phyloP scores from a whole-genome alignment of 2,329 filamentous ascomycete genomes.

The Ceratocystis diversiconidia region DNA sequence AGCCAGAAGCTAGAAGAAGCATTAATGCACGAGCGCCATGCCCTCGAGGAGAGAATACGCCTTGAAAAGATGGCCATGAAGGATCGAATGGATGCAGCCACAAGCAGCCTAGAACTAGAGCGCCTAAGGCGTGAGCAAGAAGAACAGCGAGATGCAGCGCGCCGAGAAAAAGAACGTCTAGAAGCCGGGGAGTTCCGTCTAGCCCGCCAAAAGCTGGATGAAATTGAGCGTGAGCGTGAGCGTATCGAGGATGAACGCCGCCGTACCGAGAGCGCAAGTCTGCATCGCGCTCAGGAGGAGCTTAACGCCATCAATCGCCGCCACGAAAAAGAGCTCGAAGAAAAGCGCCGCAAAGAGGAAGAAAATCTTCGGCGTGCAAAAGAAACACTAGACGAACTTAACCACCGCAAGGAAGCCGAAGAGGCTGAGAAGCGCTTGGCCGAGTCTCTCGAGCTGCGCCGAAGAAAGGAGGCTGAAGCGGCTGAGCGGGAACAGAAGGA shows the following conservation, averaged over 20 bases:
- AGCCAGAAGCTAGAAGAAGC: not conserved
- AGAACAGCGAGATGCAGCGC: not conserved
- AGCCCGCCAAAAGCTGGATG: conserved; percentile 22
- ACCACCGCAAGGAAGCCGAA: conserved; percentile 32
- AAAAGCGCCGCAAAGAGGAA: conserved; percentile 26
- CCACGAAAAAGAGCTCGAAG: conserved; percentile 30
- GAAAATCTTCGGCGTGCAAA: conserved; percentile 31
- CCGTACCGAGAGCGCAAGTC: conserved; percentile 32
- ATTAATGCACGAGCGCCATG: not conserved
- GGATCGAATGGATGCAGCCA: conserved; percentile 2
- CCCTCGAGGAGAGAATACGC: not conserved
- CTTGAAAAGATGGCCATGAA: not conserved
- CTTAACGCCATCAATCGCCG: conserved; percentile 33
- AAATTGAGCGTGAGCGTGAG: conserved; percentile 26
- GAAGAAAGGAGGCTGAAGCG: conserved; percentile 30
- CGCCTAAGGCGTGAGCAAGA: not conserved
- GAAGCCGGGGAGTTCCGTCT: conserved; percentile 34
- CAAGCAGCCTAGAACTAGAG: conserved; percentile 7
- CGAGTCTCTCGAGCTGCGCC: conserved; percentile 33
- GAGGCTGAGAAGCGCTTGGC: conserved; percentile 38
- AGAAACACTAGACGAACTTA: conserved; percentile 35
- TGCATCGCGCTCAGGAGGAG: conserved; percentile 33
- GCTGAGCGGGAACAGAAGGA: conserved; percentile 33
- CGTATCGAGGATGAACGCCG: conserved; percentile 27
- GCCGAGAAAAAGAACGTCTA: conserved; percentile 11